A percentile compares a stretch with the other conserved stretches of the same genome.
phyloP scores from a whole-genome alignment of 371 early-diverging fungal species.

The Mucor indicus region DNA sequence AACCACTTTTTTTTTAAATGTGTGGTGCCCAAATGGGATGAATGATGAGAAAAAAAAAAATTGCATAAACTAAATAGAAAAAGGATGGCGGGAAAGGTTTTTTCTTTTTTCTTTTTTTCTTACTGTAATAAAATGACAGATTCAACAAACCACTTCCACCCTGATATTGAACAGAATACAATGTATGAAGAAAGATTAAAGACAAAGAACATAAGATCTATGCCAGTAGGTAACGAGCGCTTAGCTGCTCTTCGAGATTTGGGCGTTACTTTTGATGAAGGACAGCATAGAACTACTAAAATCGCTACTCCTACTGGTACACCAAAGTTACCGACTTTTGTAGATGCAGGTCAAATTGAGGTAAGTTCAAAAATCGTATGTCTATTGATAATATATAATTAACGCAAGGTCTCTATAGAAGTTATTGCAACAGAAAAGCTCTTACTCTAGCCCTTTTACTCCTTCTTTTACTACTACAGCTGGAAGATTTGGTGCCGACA shows the following conservation, averaged over 20 bases:
- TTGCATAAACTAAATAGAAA: no score
- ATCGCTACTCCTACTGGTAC: constrained; percentile 40
- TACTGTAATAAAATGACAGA: neutral
- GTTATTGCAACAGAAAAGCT: neutral
- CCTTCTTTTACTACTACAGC: no score
- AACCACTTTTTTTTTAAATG: no score
- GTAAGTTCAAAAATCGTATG: neutral
- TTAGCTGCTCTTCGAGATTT: constrained; percentile 36
- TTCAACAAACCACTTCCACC: neutral
- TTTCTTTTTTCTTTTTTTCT: neutral
- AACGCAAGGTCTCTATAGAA: neutral
- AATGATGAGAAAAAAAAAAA: neutral
- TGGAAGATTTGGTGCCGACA: no score
- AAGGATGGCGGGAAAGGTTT: neutral
- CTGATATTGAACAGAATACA: constrained; percentile 4
- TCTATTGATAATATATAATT: no score
- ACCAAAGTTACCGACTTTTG: constrained; percentile 36
- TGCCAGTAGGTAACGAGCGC: constrained; percentile 33
- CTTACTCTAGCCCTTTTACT: neutral
- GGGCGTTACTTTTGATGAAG: constrained; percentile 44
- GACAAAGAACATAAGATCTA: constrained; percentile 17
- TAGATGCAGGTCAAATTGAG: constrained; percentile 29
- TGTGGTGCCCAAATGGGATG: no score
- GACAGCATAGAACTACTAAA: constrained; percentile 35
- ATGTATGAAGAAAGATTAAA: constrained; percentile 11